Evolutionary conservation across 176 grass and related monocot genomes (phyloP).

Genomic region (Oryza officinalis): DNA sequence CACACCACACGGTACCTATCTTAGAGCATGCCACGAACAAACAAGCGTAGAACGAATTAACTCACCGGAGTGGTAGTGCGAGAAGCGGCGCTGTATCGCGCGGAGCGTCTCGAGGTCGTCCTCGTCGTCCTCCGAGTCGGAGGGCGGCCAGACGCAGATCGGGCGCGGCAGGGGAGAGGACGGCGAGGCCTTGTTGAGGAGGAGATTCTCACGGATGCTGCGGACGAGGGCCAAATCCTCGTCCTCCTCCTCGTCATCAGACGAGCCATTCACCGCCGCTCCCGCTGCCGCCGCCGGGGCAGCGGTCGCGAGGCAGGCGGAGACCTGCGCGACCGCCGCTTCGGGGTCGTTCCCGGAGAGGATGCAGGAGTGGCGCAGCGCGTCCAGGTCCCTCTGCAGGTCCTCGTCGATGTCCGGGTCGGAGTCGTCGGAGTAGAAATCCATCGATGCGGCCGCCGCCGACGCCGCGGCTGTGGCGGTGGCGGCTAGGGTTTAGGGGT

Average conservation of each 20-base stretch:
- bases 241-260: conserved; percentile 42
- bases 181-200: conserved; percentile 32
- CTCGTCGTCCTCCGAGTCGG: conserved; percentile 54
- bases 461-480: background rate
- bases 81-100: conserved; percentile 78
- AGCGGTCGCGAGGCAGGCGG: conserved; percentile 1
- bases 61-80: conserved; percentile 70
- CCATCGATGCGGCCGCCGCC: conserved; percentile 35
- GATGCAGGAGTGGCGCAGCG: conserved; percentile 66
- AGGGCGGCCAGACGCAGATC: conserved; percentile 42
- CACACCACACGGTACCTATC: background rate
- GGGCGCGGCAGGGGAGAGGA: conserved; percentile 30
- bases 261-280: background rate
- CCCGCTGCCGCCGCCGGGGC: background rate
- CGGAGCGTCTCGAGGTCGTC: conserved; percentile 80
- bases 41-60: background rate
- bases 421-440: conserved; percentile 45
- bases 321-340: conserved; percentile 23
- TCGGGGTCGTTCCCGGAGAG: conserved; percentile 51
- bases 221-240: conserved; percentile 63
- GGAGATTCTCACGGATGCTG: conserved; percentile 62
- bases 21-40: background rate
- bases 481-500: conserved; percentile 29
- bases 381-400: conserved; percentile 67
- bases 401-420: conserved; percentile 59